Evolutionary conservation across 495 filamentous ascomycete genomes (phyloP).

Genomic region (Aspergillus conjunctus): DNA sequence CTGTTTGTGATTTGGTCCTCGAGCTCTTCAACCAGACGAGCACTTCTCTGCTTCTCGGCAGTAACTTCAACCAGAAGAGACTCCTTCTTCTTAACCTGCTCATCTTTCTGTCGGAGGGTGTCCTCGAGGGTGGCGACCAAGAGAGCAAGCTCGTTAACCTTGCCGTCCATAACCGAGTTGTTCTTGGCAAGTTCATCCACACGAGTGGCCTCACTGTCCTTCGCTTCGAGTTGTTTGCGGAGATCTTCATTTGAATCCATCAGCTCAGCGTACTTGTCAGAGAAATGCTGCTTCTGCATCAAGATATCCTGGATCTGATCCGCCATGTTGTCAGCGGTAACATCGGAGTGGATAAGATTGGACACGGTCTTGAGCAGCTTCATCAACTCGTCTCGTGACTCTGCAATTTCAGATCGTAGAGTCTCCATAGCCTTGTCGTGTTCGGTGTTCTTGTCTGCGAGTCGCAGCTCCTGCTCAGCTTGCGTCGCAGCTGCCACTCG

Average conservation of each 20-base stretch:
- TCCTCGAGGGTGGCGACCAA: constrained; percentile 60
- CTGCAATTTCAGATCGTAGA: constrained; percentile 68
- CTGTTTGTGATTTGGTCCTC: constrained; percentile 95
- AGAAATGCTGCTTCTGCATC: constrained; percentile 48
- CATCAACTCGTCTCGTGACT: constrained; percentile 68
- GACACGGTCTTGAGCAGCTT: constrained; percentile 58
- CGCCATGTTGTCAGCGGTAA: constrained; percentile 44
- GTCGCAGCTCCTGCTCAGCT: constrained; percentile 48
- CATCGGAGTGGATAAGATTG: constrained; percentile 51
- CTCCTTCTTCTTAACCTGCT: constrained; percentile 71
- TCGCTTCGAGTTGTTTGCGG: constrained; percentile 58
- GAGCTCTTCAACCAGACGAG: constrained; percentile 87
- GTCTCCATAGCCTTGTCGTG: constrained; percentile 61
- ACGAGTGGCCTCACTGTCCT: constrained; percentile 41
- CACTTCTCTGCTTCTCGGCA: constrained; percentile 77
- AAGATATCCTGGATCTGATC: constrained; percentile 53
- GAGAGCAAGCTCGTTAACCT: constrained; percentile 52
- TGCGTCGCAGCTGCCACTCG: constrained; percentile 43
- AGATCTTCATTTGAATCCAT: constrained; percentile 45
- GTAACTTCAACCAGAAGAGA: constrained; percentile 59
- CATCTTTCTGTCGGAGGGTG: constrained; percentile 68
- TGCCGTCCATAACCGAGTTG: constrained; percentile 42
- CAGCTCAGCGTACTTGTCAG: constrained; percentile 48
- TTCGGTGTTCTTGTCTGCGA: constrained; percentile 52
- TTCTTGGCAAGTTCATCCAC: constrained; percentile 42